A percentile compares a stretch with the other conserved stretches of the same genome.
These are phyloP conservation scores for Hymenoscyphus fraxineus DNA, from an alignment of 2,329 filamentous ascomycete species.

Conservation along the genomic window DNA sequence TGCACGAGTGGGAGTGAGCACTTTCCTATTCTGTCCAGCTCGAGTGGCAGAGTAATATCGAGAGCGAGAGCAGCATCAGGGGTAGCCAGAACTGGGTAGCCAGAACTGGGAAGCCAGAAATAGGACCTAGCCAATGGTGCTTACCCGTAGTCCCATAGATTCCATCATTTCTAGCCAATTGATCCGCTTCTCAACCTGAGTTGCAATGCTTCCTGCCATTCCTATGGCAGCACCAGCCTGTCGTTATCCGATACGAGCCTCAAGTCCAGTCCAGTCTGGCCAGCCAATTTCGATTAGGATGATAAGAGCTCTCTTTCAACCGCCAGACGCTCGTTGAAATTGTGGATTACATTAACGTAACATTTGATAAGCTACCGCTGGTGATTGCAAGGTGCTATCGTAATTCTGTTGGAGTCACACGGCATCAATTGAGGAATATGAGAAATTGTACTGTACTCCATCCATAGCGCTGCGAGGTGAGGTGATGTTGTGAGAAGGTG, in stretches of 20 bases:
- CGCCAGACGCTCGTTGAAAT: not conserved
- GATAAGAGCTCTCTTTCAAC: not conserved
- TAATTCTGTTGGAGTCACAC: not conserved
- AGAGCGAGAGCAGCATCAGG: too few species aligned
- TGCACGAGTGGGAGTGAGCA: too few species aligned
- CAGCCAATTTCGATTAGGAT: not conserved
- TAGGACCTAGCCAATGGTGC: too few species aligned
- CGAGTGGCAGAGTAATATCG: too few species aligned
- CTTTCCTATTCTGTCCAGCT: too few species aligned
- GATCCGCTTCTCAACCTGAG: not conserved
- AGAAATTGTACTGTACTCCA: too few species aligned
- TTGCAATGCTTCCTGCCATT: not conserved
- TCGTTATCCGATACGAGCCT: conserved; percentile 2
- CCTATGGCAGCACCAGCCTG: not conserved
- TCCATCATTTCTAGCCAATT: too few species aligned
- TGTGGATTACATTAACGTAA: not conserved
- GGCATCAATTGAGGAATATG: not conserved
- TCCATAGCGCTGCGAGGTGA: too few species aligned
- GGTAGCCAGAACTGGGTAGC: too few species aligned
- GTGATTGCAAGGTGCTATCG: not conserved
- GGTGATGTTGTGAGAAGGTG: too few species aligned
- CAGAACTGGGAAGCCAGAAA: too few species aligned
- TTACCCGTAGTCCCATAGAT: too few species aligned
- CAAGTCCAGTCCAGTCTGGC: not conserved
- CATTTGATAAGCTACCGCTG: not conserved